Evolutionary conservation across 306 rosid genomes (phyloP), one percentile per base, ranked within the genome.

Genomic region (Herpetospermum pedunculosum): DNA sequence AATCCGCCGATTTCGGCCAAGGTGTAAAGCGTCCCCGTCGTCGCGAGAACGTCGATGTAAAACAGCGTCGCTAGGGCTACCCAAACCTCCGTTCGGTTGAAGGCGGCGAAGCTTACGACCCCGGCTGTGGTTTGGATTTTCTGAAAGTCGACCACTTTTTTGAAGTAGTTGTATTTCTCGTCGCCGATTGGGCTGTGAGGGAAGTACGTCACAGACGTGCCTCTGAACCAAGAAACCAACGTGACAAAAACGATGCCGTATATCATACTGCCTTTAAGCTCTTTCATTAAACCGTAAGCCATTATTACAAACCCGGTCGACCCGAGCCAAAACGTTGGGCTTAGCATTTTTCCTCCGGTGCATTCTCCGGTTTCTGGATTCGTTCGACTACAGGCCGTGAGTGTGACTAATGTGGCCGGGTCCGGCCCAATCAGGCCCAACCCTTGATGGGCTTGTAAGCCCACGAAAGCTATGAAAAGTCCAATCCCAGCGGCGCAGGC

Each of bases 381-480:
- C 4, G 87, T 80, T 1, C 0, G 68, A 0, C 81, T 46, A 53
- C 99, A 94, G 25, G 96, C 99, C 0, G 96, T 75, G 75, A 91
- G 62, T 11, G 99, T 87, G 0, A 94, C 86, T 52, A 94, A 77
- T 7, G 88, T 94, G 0, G 97, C 80, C 0, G 79, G 16, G 29
- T 91, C 95, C 0, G 96, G 96, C 62, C 99, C 99, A 72, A 94
- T 53, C 11, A 91, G 86, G 78, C 99, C 96, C 55, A 94, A 50
- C 0, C 99, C 99, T 23, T 87, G 89, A 18, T 83, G 87, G 28
- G 54, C 50, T 54, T 94, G 99, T 0, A 94, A 58, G 84, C 97
- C 99, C 80, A 92, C 96, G 41, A 94, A 91, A 7, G 99, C 97
- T 49, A 94, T 91, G 48, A 94, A 94, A 59, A 94, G 92, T 74